Conservation (phyloP, 2,329 filamentous ascomycete genomes). For the Samsoniella hepiali region DNA sequence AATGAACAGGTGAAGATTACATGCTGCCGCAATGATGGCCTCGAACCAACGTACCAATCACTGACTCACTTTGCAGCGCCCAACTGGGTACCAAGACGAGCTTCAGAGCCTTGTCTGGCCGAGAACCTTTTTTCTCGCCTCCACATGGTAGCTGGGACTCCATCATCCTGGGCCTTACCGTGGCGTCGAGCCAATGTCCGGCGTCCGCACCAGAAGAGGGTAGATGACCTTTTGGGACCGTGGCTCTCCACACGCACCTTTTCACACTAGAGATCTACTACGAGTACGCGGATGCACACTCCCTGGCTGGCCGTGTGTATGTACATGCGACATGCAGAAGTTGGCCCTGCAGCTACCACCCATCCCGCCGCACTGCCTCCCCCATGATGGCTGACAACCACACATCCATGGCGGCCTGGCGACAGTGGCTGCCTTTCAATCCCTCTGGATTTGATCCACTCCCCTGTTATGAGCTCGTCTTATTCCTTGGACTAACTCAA, state of each 20-base stretch:
- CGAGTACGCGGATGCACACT: neutral
- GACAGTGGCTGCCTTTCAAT: neutral
- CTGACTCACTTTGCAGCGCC: neutral
- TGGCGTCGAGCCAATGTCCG: slow-evolving; percentile 6
- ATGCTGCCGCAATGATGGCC: neutral
- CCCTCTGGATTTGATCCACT: slow-evolving; percentile 1
- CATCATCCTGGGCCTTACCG: neutral
- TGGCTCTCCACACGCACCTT: slow-evolving; percentile 5
- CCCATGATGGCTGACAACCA: neutral
- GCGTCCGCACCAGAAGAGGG: slow-evolving; percentile 5
- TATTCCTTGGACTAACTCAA: neutral
- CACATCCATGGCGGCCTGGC: neutral
- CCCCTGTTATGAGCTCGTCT: neutral
- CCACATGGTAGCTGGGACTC: neutral
- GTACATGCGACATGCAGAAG: neutral
- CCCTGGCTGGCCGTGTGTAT: neutral
- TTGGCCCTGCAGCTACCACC: neutral
- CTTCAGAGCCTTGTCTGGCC: slow-evolving; percentile 7
- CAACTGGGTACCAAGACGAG: neutral
- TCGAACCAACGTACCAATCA: neutral
- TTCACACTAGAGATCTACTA: slow-evolving; percentile 8
- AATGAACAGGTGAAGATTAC: no score
- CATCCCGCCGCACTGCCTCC: neutral
- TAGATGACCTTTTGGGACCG: neutral
- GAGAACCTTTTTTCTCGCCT: neutral